These are phyloP conservation scores for Boeremia exigua DNA, from an alignment of 2,329 filamentous ascomycete species.

Conservation along the genomic window DNA sequence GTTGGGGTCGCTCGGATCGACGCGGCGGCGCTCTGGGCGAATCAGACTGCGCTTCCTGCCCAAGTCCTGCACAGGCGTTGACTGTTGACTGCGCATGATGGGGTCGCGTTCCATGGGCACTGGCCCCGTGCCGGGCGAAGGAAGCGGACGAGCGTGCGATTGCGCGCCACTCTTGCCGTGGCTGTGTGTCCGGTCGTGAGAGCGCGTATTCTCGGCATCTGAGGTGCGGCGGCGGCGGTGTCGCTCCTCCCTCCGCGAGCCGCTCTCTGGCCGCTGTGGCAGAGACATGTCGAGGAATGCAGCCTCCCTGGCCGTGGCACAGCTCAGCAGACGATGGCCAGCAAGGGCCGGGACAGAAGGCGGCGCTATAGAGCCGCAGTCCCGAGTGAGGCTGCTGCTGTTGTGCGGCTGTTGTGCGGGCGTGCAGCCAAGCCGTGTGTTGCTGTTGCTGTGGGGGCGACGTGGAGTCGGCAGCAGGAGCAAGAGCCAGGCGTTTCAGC, in stretches of 20 bases:
- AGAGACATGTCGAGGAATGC: constrained; percentile 53
- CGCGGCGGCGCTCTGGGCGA: constrained; percentile 83
- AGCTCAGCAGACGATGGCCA: constrained; percentile 5
- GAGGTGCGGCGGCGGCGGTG: constrained; percentile 69
- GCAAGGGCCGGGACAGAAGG: constrained; percentile 14
- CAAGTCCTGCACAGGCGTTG: constrained; percentile 56
- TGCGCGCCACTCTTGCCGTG: constrained; percentile 50
- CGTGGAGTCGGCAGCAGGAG: constrained; percentile 12
- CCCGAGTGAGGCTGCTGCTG: constrained; percentile 3
- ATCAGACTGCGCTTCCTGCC: constrained; percentile 86
- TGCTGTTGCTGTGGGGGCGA: constrained; percentile 16
- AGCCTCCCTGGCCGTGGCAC: constrained; percentile 14
- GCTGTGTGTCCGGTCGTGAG: constrained; percentile 47
- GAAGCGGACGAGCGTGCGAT: constrained; percentile 49
- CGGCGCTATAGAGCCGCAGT: constrained; percentile 3
- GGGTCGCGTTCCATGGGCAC: constrained; percentile 58
- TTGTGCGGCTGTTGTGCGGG: constrained; percentile 2
- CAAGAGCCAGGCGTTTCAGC: constrained; percentile 13
- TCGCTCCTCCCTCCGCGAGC: constrained; percentile 47
- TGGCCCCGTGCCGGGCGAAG: constrained; percentile 52
- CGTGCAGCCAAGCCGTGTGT: constrained; percentile 2
- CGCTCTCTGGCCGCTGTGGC: constrained; percentile 68
- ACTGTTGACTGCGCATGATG: constrained; percentile 52
- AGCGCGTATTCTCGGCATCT: constrained; percentile 71
- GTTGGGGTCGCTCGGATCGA: constrained; percentile 87